Evolutionary conservation across 257 asterid genomes (phyloP), one percentile per base, ranked within the genome.

Genomic region (Paraleonurus japonicus): DNA sequence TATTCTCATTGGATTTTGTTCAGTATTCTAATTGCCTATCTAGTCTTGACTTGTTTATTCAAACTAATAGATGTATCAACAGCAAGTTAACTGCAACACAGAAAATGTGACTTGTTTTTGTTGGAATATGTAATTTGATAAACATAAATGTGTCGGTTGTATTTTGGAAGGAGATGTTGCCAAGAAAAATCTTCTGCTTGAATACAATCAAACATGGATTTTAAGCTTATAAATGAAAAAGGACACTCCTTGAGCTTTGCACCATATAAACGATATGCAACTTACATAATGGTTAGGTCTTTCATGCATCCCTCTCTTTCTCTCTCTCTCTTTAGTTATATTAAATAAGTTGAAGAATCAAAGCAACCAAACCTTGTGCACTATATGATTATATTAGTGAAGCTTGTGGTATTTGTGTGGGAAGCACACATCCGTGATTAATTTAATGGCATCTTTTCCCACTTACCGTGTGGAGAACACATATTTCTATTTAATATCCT

Each of bases 351-450:
- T 10, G 9, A 62, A 62, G 23, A 65, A 27, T 37, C 12, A 35
- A 35, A 35, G 61, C 67, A 74, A 33, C 28, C 43, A 75, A 61
- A 12, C 48, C 13, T 20, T 35, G 63, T 54, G 75, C 78, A 67
- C 60, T 70, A 67, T 16, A 47, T 39, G 73, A 74, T 28, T 75
- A 60, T 61, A 59, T 39, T 68, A 72, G 20, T 19, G 67, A 48
- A 70, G 62, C 74, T 69, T 69, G 81, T 69, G 83, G 83, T 26
- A 51, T 61, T 43, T 73, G 87, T 74, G 89, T 80, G 87, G 78
- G 76, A 70, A 74, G 81, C 91, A 85, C 92, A 85, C 87, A 80
- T 70, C 75, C 43, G 32, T 13, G 17, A 61, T 76, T 85, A 70
- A 48, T 67, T 22, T 82, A 85, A 60, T 45, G 48, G 65, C 54